These are phyloP conservation scores for Fomitopsis pinicola DNA, from an alignment of 1,284 basidiomycete genomes.

Conservation along the genomic window DNA sequence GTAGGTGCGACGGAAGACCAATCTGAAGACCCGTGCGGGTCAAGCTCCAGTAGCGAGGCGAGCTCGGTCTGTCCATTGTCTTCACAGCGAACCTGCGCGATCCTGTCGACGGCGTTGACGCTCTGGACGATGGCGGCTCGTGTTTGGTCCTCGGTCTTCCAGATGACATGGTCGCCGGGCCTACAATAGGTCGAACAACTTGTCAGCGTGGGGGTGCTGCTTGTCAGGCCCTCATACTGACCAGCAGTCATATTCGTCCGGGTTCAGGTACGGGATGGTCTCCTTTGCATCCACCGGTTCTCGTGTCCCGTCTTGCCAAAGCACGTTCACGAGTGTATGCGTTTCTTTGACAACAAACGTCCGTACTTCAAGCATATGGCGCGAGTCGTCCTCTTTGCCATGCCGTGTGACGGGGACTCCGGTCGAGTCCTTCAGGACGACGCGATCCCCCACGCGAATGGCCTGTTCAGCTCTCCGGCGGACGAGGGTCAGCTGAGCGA, in stretches of 20 bases:
- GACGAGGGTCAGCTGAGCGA: conserved; percentile 64
- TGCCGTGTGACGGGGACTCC: conserved; percentile 52
- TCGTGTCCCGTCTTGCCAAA: conserved; percentile 85
- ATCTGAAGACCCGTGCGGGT: conserved; percentile 70
- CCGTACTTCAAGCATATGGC: conserved; percentile 45
- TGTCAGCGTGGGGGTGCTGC: not conserved
- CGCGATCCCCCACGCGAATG: conserved; percentile 66
- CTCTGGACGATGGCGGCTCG: conserved; percentile 76
- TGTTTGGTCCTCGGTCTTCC: conserved; percentile 70
- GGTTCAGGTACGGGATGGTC: conserved; percentile 79
- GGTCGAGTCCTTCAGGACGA: conserved; percentile 44
- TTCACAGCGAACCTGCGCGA: conserved; percentile 57
- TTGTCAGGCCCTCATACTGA: conserved; percentile 29
- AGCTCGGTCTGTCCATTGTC: conserved; percentile 56
- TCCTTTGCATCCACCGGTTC: conserved; percentile 58
- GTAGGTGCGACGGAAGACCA: conserved; percentile 36
- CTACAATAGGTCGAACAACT: conserved; percentile 31
- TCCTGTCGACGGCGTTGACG: conserved; percentile 70
- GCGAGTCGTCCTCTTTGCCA: conserved; percentile 42
- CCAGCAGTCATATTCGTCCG: conserved; percentile 86
- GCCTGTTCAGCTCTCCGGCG: conserved; percentile 58
- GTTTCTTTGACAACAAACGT: conserved; percentile 69
- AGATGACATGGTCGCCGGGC: conserved; percentile 91
- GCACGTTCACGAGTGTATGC: conserved; percentile 61
- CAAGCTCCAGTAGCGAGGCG: conserved; percentile 84